A percentile compares a stretch with the other conserved stretches of the same genome.
Evolutionary conservation across 2,329 filamentous ascomycete species (phyloP).

Genomic region (Raffaelea ambrosiae): DNA sequence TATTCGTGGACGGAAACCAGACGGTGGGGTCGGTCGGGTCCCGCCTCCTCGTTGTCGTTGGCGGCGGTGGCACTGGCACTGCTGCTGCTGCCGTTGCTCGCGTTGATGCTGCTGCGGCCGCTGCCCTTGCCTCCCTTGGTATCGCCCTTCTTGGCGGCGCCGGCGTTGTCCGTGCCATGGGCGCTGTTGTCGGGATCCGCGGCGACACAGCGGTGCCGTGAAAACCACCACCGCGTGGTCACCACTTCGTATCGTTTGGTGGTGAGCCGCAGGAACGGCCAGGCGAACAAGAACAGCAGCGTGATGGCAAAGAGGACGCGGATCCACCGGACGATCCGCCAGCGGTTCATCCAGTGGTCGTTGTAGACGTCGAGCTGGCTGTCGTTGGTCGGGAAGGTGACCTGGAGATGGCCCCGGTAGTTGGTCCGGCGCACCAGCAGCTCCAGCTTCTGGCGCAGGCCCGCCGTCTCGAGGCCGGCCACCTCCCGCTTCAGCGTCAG

Average conservation of each 20-base stretch:
- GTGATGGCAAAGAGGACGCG: conserved; percentile 57
- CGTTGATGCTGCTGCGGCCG: too few species aligned
- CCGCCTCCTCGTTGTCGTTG: conserved; percentile 27
- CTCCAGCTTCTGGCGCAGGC: conserved; percentile 42
- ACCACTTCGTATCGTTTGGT: conserved; percentile 61
- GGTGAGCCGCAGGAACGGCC: conserved; percentile 60
- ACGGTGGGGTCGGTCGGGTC: too few species aligned
- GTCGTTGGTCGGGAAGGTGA: conserved; percentile 53
- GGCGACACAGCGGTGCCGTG: too few species aligned
- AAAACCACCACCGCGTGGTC: conserved; percentile 52
- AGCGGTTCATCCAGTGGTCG: conserved; percentile 51
- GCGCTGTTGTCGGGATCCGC: too few species aligned
- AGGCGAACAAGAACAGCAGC: conserved; percentile 60
- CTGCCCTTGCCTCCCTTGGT: too few species aligned
- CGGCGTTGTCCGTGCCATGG: too few species aligned
- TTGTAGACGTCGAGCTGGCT: conserved; percentile 55
- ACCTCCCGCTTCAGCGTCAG: conserved; percentile 45
- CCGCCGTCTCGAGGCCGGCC: conserved; percentile 50
- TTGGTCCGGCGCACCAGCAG: conserved; percentile 54
- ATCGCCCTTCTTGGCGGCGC: too few species aligned
- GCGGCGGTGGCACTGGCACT: conserved; percentile 17
- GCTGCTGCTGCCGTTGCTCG: too few species aligned
- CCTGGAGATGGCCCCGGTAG: conserved; percentile 53
- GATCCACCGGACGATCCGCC: conserved; percentile 57
- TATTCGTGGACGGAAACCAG: too few species aligned